Evolutionary conservation across 1,139 yeast genomes (phyloP).

Genomic region (Hemisphaericaspora subhashii): DNA sequence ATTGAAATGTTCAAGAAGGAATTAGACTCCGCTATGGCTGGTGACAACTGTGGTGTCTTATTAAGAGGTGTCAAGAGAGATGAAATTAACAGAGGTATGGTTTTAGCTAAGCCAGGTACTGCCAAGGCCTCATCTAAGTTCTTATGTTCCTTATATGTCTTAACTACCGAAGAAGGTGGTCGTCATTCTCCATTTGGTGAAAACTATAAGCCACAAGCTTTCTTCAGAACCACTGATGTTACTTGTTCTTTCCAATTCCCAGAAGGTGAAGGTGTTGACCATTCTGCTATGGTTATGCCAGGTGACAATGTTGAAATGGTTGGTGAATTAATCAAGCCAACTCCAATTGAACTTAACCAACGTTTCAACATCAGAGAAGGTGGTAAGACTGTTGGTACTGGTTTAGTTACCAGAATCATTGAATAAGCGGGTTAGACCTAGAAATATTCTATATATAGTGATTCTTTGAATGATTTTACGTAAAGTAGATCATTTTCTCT

Average conservation of each 20-base stretch:
- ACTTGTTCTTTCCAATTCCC: slow-evolving; percentile 93
- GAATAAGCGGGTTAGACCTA: slow-evolving; percentile 46
- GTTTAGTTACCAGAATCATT: slow-evolving; percentile 90
- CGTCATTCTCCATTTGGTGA: slow-evolving; percentile 97
- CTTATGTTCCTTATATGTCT: slow-evolving; percentile 88
- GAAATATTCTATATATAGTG: background rate
- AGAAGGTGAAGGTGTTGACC: slow-evolving; percentile 77
- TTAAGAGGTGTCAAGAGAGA: slow-evolving; percentile 99
- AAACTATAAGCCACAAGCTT: slow-evolving; percentile 98
- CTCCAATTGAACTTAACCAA: slow-evolving; percentile 94
- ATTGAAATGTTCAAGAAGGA: slow-evolving; percentile 99
- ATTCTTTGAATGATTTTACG: slow-evolving; percentile 2
- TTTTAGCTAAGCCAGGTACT: slow-evolving; percentile 88
- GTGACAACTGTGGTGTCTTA: slow-evolving; percentile 97
- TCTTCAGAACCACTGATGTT: slow-evolving; percentile 94
- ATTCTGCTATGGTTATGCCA: slow-evolving; percentile 90
- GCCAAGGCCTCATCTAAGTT: slow-evolving; percentile 92
- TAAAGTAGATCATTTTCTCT: slow-evolving; percentile 2
- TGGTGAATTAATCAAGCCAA: slow-evolving; percentile 86
- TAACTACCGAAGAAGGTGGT: slow-evolving; percentile 98
- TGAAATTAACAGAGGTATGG: slow-evolving; percentile 97
- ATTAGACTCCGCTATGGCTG: slow-evolving; percentile 95
- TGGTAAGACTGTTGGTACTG: slow-evolving; percentile 98
- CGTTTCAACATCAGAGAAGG: slow-evolving; percentile 99
- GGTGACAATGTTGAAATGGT: slow-evolving; percentile 99